Evolutionary conservation across 495 filamentous ascomycete genomes (phyloP).

Genomic region (Schizothecium vesticola): DNA sequence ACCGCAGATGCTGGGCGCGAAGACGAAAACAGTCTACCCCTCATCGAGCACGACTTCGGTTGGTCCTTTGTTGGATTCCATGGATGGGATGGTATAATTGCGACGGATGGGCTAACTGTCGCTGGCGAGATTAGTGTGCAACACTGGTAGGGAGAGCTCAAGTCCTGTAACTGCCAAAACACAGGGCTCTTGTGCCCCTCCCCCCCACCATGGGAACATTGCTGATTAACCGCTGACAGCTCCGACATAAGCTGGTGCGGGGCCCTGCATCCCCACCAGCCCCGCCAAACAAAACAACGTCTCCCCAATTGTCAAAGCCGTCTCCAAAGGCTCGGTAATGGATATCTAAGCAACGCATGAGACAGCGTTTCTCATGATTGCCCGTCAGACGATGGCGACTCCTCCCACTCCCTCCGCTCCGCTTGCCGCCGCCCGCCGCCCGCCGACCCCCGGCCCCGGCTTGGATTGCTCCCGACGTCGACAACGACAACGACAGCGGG

Average conservation of each 20-base stretch:
- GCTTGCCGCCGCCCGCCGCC: background rate
- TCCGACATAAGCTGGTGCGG: background rate
- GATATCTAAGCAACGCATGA: background rate
- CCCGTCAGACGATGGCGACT: background rate
- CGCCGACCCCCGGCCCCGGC: background rate
- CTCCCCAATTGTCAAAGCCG: background rate
- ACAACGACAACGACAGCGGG: background rate
- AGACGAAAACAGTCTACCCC: background rate
- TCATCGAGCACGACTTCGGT: background rate
- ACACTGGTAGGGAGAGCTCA: background rate
- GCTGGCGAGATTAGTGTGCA: background rate
- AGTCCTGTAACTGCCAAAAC: background rate
- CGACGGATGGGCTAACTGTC: background rate
- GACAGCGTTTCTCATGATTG: background rate
- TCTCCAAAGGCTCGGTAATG: background rate
- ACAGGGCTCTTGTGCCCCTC: background rate
- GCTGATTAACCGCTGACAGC: slow-evolving; percentile 13
- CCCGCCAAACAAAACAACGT: background rate
- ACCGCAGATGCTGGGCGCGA: background rate
- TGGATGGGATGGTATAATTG: background rate
- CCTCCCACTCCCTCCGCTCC: background rate
- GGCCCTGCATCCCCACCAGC: background rate
- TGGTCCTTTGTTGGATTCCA: background rate
- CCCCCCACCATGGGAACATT: background rate
- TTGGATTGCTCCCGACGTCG: background rate